phyloP scores from a whole-genome alignment of 129 eudicot genomes.

The Tagetes erecta region DNA sequence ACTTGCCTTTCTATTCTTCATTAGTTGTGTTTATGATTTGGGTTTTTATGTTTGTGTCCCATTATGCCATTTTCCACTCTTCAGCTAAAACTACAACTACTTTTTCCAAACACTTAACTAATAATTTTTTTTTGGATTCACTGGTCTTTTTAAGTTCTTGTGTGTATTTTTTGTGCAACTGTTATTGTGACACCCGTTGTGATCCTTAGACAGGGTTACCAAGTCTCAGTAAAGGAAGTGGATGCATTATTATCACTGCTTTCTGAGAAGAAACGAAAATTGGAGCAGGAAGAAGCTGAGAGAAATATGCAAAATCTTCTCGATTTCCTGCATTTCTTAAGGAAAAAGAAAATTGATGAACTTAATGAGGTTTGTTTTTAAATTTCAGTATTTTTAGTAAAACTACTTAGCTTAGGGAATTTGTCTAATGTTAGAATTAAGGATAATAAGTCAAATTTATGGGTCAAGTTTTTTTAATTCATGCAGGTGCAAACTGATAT shows the following conservation, averaged over 20 bases:
- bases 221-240: slow-evolving; percentile 85
- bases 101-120: background rate
- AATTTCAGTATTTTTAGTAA: background rate
- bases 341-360: slow-evolving; percentile 79
- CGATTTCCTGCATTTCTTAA: slow-evolving; percentile 64
- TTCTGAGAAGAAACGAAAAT: slow-evolving; percentile 77
- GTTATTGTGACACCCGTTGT: slow-evolving; percentile 33
- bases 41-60: background rate
- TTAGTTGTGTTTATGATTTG: background rate
- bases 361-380: slow-evolving; percentile 68
- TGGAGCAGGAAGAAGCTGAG: slow-evolving; percentile 98
- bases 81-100: background rate
- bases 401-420: slow-evolving; percentile 8
- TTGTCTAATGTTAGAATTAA: slow-evolving; percentile 9
- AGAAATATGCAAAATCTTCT: slow-evolving; percentile 75
- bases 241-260: slow-evolving; percentile 65
- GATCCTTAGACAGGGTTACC: slow-evolving; percentile 87
- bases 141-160: slow-evolving; percentile 5
- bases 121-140: background rate
- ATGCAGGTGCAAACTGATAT: slow-evolving; percentile 68
- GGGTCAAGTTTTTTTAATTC: background rate
- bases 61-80: background rate
- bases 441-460: slow-evolving; percentile 1
- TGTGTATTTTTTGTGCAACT: slow-evolving; percentile 17
- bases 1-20: background rate